Percentiles rank a stretch among this genome's conserved stretches.
These are phyloP conservation scores for Trichoderma endophyticum DNA, from an alignment of 2,329 filamentous ascomycete species.

Conservation along the genomic window DNA sequence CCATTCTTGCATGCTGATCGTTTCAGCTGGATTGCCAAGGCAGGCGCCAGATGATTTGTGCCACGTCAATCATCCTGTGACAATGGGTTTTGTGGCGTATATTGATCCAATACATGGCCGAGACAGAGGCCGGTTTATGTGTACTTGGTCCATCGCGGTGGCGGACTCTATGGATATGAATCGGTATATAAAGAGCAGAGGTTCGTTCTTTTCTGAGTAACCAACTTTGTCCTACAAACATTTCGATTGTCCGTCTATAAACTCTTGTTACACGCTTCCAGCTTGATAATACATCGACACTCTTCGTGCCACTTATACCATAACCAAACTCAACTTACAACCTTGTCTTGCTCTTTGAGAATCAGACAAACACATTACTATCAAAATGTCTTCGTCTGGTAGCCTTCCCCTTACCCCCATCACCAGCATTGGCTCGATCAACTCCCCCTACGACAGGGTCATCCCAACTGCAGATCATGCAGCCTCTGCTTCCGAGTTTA, in stretches of 20 bases:
- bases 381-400: neutral
- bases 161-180: neutral
- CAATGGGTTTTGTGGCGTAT: neutral
- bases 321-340: neutral
- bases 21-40: slow-evolving; percentile 2
- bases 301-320: neutral
- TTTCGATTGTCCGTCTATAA: neutral
- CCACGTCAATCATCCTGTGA: slow-evolving; percentile 10
- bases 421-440: neutral
- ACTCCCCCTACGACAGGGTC: neutral
- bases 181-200: neutral
- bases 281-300: neutral
- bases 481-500: neutral
- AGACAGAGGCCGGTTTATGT: neutral
- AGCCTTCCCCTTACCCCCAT: neutral
- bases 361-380: neutral
- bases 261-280: neutral
- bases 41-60: neutral
- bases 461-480: neutral
- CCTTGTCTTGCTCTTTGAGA: neutral
- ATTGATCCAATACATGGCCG: neutral
- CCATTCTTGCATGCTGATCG: slow-evolving; percentile 8
- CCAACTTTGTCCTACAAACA: neutral
- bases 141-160: neutral
- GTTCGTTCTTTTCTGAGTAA: neutral